phyloP scores from a whole-genome alignment of 305 asterid genomes.

The Fraxinus xanthoxyloides region DNA sequence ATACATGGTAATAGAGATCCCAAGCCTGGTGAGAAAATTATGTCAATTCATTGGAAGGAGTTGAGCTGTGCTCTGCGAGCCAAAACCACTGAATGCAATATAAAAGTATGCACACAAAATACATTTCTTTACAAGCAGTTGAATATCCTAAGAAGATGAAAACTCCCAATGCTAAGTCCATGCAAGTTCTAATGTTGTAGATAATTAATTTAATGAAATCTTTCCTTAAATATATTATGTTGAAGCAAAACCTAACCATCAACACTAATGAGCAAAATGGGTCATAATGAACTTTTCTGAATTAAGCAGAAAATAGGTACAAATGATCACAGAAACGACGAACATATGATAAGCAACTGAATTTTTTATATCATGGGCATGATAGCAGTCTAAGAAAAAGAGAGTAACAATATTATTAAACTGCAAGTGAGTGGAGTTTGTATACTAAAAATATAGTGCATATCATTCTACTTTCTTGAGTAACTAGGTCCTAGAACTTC shows the following conservation, averaged over 20 bases:
- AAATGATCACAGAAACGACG: neutral
- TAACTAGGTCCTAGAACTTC: neutral
- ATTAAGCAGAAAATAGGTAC: neutral
- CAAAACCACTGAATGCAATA: neutral
- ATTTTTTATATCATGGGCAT: neutral
- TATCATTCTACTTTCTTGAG: neutral
- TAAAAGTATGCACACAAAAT: neutral
- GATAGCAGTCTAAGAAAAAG: conserved; percentile 9
- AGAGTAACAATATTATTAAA: neutral
- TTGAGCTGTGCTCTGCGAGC: neutral
- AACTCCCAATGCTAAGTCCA: neutral
- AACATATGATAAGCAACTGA: neutral
- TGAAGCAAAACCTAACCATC: conserved; percentile 1
- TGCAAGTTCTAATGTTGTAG: neutral
- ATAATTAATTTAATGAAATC: neutral
- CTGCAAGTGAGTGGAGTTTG: neutral
- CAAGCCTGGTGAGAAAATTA: conserved; percentile 66
- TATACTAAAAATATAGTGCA: neutral
- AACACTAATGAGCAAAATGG: neutral
- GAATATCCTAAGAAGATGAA: neutral
- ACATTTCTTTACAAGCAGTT: neutral
- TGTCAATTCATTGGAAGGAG: conserved; percentile 25
- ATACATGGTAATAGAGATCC: conserved; percentile 98
- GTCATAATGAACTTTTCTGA: neutral
- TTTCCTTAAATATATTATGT: neutral